Base-by-base conservation (phyloP, 805 yeast genomes). In the Jamesozyma lodderae region DNA sequence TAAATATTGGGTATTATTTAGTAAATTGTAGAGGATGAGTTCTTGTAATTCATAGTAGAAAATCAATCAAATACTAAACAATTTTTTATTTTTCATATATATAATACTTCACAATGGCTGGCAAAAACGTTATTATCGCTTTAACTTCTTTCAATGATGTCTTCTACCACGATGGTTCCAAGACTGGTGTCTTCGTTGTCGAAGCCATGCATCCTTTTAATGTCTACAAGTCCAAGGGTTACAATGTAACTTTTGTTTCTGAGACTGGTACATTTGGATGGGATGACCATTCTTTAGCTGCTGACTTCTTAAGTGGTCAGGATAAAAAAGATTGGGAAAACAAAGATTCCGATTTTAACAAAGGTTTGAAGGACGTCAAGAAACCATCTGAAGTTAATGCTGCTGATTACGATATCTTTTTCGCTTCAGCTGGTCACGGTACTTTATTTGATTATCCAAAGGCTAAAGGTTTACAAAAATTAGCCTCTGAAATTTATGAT, bases 341-440 rank as follows among this genome's bases (percentile, higher is more conserved):
- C 45, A 40, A 56, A 39, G 38, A 47, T 22, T 62, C 72, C 9
- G 67, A 56, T 2, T 67, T 70, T 54, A 60, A 59, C 47, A 45
- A 56, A 31, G 66, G 59, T 14, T 44, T 75, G 22, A 51, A 56
- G 22, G 48, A 57, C 13, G 52, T 71, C 48, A 70, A 71, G 59
- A 68, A 65, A 43, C 70, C 79, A 6, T 46, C 66, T 13, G 77
- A 72, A 20, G 56, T 76, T 34, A 55, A 71, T 37, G 55, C 78
- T 10, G 52, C 55, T 13, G 75, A 74, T 27, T 79, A 66, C 55
- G 66, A 66, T 32, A 65, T 76, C 42, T 68, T 77, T 53, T 77
- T 63, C 47, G 81, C 79, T 29, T 70, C 81, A 35, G 85, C 76
- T 36, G 85, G 86, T 27, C 85, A 79, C 50, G 85, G 74, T 22